phyloP scores from a whole-genome alignment of 176 grass and related monocot genomes.

The Rhynchospora pubera region DNA sequence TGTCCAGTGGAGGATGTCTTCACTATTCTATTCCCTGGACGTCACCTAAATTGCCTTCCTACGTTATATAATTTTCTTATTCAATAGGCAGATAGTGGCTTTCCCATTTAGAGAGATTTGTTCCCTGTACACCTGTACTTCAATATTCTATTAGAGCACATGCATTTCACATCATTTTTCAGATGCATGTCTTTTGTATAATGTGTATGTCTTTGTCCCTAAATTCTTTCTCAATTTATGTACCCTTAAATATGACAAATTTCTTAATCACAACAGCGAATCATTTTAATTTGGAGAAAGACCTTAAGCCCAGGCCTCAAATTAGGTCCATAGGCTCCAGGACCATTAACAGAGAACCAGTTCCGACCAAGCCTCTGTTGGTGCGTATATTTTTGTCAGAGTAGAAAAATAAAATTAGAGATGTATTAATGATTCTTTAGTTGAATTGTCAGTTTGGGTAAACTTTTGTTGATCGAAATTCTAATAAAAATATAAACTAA shows the following conservation, averaged over 20 bases:
- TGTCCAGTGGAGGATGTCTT: background rate
- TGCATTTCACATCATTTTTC: background rate
- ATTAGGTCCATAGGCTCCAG: too few relatives aligned
- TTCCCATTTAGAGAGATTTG: background rate
- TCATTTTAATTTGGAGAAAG: background rate
- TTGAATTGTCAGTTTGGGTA: too few relatives aligned
- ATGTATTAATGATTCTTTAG: too few relatives aligned
- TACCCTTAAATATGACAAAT: background rate
- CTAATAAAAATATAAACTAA: too few relatives aligned
- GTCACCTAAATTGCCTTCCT: too few relatives aligned
- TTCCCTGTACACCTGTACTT: background rate
- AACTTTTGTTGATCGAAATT: too few relatives aligned
- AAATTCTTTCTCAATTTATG: background rate
- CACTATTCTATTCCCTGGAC: background rate
- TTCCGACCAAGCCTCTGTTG: background rate
- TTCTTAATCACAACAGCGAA: background rate
- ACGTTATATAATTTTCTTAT: background rate
- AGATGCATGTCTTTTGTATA: background rate
- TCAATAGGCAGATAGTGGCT: background rate
- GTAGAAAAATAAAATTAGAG: too few relatives aligned
- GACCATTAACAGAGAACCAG: background rate
- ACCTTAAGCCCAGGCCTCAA: background rate
- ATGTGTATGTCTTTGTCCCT: background rate
- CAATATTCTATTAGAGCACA: background rate
- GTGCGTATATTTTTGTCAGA: too few relatives aligned